Evolutionary conservation across 2,329 filamentous ascomycete species (phyloP), one percentile per base, ranked within the genome.

Genomic region (Stachybotrys elegans): DNA sequence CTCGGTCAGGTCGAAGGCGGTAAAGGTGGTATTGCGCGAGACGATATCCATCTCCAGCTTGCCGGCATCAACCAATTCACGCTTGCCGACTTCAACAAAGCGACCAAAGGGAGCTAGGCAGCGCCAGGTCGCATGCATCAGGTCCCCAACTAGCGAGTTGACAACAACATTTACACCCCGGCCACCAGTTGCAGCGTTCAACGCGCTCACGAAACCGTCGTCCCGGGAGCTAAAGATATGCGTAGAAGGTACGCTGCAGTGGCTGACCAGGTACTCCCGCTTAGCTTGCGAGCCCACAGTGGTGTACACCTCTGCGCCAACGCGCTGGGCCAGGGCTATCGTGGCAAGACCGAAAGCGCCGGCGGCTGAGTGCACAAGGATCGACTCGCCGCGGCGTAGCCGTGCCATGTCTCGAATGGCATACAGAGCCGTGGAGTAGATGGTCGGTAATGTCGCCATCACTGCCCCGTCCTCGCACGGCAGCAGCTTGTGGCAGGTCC

Each of bases 71-170:
- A 53, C 55, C 5, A 69, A 52, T 36, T 73, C 68, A 11, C 16
- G 11, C 22, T 62, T 62, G 13, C 66, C 65, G 43, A 71, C 63
- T 45, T 71, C 68, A 4, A 71, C 50, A 39, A 71, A 67, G 3
- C 59, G 55, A 1, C 68, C 69, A 45, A 63, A 59, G 0, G 51
- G 45, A 1, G 67, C 61, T n/a, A 71, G 43, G 45, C 57, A 64
- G n/a, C 49, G 38, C 58, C 56, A 65, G 3, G 60, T 62, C 22
- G 59, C 60, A 29, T 57, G 63, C 4, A 69, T 53, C 6, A 43
- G 40, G 31, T 57, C 65, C 59, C 60, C 63, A 0, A 60, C 54
- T 0, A 68, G 46, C 0, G 61, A 63, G 46, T 67, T 66, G 8
- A 68, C 45, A 0, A 68, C 56, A 2, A 66, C 52, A 40, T 69